These are phyloP conservation scores for Malassezia pachydermatis DNA, from an alignment of 1,284 basidiomycete genomes.

Conservation along the genomic window DNA sequence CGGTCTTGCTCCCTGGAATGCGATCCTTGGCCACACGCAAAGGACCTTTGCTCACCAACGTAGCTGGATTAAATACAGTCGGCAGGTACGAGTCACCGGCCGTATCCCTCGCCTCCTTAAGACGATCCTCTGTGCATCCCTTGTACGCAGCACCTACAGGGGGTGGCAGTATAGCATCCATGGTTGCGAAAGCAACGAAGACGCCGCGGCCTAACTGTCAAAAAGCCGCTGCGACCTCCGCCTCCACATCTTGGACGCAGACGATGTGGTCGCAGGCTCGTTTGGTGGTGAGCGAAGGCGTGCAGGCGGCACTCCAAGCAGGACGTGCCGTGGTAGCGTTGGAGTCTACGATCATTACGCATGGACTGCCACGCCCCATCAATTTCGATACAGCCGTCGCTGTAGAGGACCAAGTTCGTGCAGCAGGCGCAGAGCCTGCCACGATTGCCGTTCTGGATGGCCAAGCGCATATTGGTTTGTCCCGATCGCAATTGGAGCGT, in stretches of 20 bases:
- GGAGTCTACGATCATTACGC: slow-evolving; percentile 76
- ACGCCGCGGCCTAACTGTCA: background rate
- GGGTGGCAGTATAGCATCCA: background rate
- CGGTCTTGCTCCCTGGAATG: slow-evolving; percentile 14
- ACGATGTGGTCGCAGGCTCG: background rate
- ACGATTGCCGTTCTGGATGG: slow-evolving; percentile 80
- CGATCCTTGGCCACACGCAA: slow-evolving; percentile 21
- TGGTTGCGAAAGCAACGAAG: background rate
- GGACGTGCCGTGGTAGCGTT: slow-evolving; percentile 52
- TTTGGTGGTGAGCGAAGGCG: slow-evolving; percentile 1
- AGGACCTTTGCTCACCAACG: slow-evolving; percentile 22
- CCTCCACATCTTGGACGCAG: background rate
- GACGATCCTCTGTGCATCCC: slow-evolving; percentile 26
- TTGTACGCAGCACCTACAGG: slow-evolving; percentile 38
- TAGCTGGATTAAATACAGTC: slow-evolving; percentile 38
- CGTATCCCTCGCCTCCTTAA: slow-evolving; percentile 21
- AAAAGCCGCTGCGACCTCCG: background rate
- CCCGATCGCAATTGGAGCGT: slow-evolving; percentile 58
- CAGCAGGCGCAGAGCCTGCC: slow-evolving; percentile 69
- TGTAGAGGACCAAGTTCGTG: slow-evolving; percentile 68
- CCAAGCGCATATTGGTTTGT: slow-evolving; percentile 73
- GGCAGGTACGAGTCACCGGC: slow-evolving; percentile 28
- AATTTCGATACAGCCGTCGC: slow-evolving; percentile 66
- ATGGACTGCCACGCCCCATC: slow-evolving; percentile 60
- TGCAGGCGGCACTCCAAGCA: slow-evolving; percentile 13